Evolutionary conservation across 2,329 filamentous ascomycete genomes (phyloP).

Genomic region (Coleophoma crateriformis): DNA sequence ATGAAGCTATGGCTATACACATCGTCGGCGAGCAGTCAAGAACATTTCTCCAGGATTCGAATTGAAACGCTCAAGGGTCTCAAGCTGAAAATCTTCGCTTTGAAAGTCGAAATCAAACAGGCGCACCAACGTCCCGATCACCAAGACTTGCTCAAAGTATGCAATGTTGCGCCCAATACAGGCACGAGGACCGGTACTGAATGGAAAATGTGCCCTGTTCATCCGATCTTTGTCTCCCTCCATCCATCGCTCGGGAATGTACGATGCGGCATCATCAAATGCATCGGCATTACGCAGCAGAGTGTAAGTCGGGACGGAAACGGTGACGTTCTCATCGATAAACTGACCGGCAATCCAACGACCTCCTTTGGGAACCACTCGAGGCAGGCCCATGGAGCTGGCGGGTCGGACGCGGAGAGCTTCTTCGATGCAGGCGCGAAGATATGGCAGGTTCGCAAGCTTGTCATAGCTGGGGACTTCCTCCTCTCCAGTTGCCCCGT

Average conservation of each 20-base stretch:
- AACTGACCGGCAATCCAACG: conserved; percentile 34
- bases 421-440: conserved; percentile 45
- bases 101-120: no score
- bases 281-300: conserved; percentile 16
- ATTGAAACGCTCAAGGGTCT: no score
- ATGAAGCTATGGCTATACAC: no score
- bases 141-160: conserved; percentile 7
- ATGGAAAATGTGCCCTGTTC: conserved; percentile 13
- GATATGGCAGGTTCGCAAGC: conserved; percentile 33
- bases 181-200: conserved; percentile 12
- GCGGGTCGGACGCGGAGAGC: conserved; percentile 37
- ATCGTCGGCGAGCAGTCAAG: no score
- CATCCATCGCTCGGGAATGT: conserved; percentile 35
- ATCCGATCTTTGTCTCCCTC: conserved; percentile 1
- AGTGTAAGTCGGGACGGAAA: conserved; percentile 34
- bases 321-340: conserved; percentile 35
- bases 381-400: conserved; percentile 33
- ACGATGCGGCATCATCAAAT: conserved; percentile 29
- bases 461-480: conserved; percentile 8
- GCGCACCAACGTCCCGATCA: no score
- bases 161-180: conserved; percentile 19
- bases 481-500: conserved; percentile 15
- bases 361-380: conserved; percentile 37
- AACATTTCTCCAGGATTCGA: no score
- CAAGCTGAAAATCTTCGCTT: no score